Evolutionary conservation across 345 rosid genomes (phyloP).

Genomic region (Eucalyptus pauciflora): DNA sequence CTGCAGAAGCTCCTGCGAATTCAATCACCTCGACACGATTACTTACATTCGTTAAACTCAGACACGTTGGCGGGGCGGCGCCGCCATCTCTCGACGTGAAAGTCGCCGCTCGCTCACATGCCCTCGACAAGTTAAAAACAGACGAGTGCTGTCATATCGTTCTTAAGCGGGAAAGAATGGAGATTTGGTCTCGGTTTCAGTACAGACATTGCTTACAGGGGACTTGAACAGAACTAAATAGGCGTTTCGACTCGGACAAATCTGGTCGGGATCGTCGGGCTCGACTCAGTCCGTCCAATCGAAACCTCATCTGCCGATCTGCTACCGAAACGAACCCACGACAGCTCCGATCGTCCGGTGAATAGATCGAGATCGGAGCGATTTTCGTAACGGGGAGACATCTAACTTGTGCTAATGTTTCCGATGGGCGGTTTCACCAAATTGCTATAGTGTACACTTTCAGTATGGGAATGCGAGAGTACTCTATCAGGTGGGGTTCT

Average conservation of each 20-base stretch:
- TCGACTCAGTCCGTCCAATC: neutral
- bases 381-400: neutral
- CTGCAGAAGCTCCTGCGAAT: slow-evolving; percentile 50
- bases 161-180: neutral
- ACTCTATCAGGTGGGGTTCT: neutral
- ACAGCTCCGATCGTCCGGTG: neutral
- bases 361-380: neutral
- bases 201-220: neutral
- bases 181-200: neutral
- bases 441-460: neutral
- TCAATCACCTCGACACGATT: neutral
- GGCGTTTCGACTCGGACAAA: neutral
- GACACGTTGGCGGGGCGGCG: neutral
- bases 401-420: neutral
- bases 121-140: too few species aligned
- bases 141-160: neutral
- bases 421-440: neutral
- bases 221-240: neutral
- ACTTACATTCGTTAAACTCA: neutral
- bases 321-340: neutral
- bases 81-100: neutral
- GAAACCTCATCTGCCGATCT: neutral
- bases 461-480: neutral
- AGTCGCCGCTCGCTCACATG: neutral
- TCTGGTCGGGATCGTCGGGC: neutral